phyloP scores from a whole-genome alignment of 345 rosid species.

The Diplotaxis tenuifolia region DNA sequence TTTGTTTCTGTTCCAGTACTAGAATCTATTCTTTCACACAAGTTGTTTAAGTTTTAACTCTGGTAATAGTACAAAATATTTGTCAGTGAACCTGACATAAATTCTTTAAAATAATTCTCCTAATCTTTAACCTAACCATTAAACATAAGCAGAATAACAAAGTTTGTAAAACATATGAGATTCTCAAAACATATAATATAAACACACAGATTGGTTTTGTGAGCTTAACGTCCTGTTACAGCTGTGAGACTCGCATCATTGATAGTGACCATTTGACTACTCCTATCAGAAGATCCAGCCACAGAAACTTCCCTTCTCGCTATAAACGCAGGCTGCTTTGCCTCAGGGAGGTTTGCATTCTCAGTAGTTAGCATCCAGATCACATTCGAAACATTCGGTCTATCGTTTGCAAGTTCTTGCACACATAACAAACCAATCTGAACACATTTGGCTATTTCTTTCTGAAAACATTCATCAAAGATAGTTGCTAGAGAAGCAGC shows the following conservation, averaged over 20 bases:
- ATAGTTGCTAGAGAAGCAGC: slow-evolving; percentile 31
- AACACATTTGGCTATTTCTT: slow-evolving; percentile 37
- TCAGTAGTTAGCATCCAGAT: slow-evolving; percentile 35
- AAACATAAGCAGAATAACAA: background rate
- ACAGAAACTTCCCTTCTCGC: slow-evolving; percentile 20
- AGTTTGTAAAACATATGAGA: background rate
- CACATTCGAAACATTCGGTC: slow-evolving; percentile 42
- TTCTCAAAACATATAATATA: background rate
- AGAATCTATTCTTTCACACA: background rate
- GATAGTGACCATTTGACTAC: slow-evolving; percentile 32
- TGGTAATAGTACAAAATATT: background rate
- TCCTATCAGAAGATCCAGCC: slow-evolving; percentile 33
- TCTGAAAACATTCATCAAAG: slow-evolving; percentile 20
- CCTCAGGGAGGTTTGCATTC: slow-evolving; percentile 12
- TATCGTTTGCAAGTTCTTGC: slow-evolving; percentile 39
- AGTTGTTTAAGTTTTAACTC: background rate
- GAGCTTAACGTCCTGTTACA: slow-evolving; percentile 29
- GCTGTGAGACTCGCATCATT: slow-evolving; percentile 36
- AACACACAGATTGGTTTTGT: slow-evolving; percentile 1
- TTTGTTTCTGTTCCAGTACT: background rate
- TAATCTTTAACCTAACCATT: background rate
- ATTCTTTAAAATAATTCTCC: background rate
- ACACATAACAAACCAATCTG: slow-evolving; percentile 48
- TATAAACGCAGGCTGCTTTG: slow-evolving; percentile 37
- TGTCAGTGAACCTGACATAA: background rate